Evolutionary conservation across 2,329 filamentous ascomycete species (phyloP).

Genomic region (Colletotrichum falcatum): DNA sequence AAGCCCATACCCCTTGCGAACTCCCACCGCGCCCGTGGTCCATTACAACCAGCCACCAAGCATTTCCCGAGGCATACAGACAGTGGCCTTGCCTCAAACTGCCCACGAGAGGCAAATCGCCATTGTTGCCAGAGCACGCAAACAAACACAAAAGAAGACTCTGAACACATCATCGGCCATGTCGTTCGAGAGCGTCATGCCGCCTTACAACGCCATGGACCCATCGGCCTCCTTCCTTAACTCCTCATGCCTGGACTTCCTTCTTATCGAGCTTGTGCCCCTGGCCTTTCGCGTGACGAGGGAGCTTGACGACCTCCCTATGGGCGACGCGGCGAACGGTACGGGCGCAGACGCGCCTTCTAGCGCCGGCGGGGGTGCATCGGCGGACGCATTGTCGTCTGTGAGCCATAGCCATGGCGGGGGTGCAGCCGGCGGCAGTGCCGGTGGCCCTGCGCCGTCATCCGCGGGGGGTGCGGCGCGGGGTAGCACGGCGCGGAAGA

Average conservation of each 20-base stretch:
- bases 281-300: conserved; percentile 88
- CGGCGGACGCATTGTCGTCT: conserved; percentile 21
- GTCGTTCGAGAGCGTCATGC: conserved; percentile 79
- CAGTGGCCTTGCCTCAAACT: background rate
- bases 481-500: conserved; percentile 47
- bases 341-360: conserved; percentile 53
- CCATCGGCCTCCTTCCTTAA: conserved; percentile 81
- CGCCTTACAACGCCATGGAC: conserved; percentile 78
- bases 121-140: background rate
- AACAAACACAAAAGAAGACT: background rate
- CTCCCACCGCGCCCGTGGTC: no score
- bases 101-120: background rate
- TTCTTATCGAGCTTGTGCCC: conserved; percentile 96
- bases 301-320: conserved; percentile 70
- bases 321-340: conserved; percentile 45
- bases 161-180: conserved; percentile 55
- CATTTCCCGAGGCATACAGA: background rate
- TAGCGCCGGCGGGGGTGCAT: conserved; percentile 50
- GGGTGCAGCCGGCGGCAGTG: conserved; percentile 43
- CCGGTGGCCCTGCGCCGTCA: conserved; percentile 37
- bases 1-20: background rate
- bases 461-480: conserved; percentile 42
- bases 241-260: conserved; percentile 89
- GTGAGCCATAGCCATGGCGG: conserved; percentile 28
- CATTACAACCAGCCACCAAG: background rate